A percentile compares a stretch with the other conserved stretches of the same genome.
These are phyloP conservation scores for Diophrys appendiculata DNA, from an alignment of 73 alveolate species.

Conservation along the genomic window DNA sequence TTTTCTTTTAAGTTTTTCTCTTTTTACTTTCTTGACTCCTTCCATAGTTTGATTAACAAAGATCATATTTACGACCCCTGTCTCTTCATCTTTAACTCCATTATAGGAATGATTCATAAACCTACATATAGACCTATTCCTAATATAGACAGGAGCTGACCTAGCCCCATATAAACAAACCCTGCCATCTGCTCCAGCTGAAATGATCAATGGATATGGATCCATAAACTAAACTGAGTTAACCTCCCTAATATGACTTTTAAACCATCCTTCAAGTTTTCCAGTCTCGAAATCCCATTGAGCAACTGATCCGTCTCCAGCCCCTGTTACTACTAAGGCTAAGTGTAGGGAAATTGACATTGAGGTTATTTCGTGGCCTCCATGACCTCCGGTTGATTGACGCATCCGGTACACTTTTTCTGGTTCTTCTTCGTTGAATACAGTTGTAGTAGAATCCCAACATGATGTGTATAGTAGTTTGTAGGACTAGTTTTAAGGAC, in stretches of 20 bases:
- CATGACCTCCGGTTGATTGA: slow-evolving; percentile 68
- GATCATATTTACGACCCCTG: too few relatives aligned
- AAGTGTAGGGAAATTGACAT: slow-evolving; percentile 75
- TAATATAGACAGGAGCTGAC: slow-evolving; percentile 34
- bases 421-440: slow-evolving; percentile 83
- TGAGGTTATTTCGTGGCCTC: slow-evolving; percentile 54
- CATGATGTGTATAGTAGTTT: slow-evolving; percentile 66
- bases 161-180: too few relatives aligned
- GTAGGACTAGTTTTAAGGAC: too few relatives aligned
- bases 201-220: slow-evolving; percentile 87
- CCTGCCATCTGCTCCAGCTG: slow-evolving; percentile 78
- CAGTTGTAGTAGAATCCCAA: slow-evolving; percentile 73
- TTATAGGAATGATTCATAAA: too few relatives aligned
- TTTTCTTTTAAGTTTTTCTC: too few relatives aligned
- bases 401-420: slow-evolving; percentile 65
- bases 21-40: too few relatives aligned
- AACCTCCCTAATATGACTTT: slow-evolving; percentile 71
- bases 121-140: slow-evolving; percentile 54
- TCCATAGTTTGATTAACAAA: too few relatives aligned
- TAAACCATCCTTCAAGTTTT: slow-evolving; percentile 85
- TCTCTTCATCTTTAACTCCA: too few relatives aligned
- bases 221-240: slow-evolving; percentile 75
- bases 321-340: slow-evolving; percentile 93
- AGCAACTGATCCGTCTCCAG: slow-evolving; percentile 76
- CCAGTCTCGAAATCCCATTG: slow-evolving; percentile 96